Conservation (phyloP, 1,284 basidiomycete species). For the Tilletia indica region DNA sequence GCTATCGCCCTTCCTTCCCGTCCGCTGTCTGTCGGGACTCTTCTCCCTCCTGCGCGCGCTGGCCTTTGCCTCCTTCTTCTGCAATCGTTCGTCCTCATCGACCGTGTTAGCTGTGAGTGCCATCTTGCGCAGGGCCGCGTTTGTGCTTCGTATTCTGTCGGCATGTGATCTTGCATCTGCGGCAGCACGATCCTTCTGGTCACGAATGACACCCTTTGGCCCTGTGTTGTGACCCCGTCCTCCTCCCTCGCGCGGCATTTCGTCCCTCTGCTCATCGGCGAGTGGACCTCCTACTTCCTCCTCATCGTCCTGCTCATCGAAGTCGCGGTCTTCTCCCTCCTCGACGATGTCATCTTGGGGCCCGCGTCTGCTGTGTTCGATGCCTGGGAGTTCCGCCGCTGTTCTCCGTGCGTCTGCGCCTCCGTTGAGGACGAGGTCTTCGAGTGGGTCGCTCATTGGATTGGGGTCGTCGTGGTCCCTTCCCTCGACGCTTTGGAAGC, state of each 20-base stretch:
- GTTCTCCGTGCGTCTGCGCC: slow-evolving; percentile 1
- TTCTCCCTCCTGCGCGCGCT: slow-evolving; percentile 20
- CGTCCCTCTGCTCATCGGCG: background rate
- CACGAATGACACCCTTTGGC: slow-evolving; percentile 42
- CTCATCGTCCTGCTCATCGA: slow-evolving; percentile 25
- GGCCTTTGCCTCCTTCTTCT: slow-evolving; percentile 23
- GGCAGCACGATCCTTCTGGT: slow-evolving; percentile 28
- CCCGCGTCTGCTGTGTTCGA: slow-evolving; percentile 1
- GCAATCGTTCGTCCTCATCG: slow-evolving; percentile 31
- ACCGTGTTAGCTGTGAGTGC: slow-evolving; percentile 34
- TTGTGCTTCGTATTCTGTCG: slow-evolving; percentile 26
- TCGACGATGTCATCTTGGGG: slow-evolving; percentile 25
- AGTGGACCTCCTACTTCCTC: background rate
- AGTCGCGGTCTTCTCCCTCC: slow-evolving; percentile 31
- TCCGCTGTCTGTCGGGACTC: background rate
- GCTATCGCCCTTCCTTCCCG: too few species aligned
- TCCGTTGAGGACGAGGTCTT: slow-evolving; percentile 35
- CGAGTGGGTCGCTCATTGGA: slow-evolving; percentile 26
- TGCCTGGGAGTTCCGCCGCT: background rate
- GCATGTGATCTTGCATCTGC: slow-evolving; percentile 23
- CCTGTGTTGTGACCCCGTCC: slow-evolving; percentile 30
- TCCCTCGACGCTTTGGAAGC: too few species aligned
- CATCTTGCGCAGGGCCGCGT: slow-evolving; percentile 29
- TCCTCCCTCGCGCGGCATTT: background rate
- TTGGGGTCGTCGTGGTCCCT: too few species aligned